Evolutionary conservation across 306 rosid genomes (phyloP).

Genomic region (Lotus japonicus): DNA sequence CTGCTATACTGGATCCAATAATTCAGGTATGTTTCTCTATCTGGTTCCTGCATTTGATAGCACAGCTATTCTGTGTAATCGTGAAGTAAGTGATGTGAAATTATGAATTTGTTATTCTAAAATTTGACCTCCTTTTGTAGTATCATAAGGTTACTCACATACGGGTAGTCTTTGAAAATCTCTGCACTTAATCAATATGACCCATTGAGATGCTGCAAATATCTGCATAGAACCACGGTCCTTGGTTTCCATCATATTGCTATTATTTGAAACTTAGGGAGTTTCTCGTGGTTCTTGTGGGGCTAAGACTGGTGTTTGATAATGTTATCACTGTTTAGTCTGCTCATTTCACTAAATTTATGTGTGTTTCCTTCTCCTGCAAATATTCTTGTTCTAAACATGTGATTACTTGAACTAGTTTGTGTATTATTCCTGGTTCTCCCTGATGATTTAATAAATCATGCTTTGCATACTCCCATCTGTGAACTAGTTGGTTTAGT

Average conservation of each 20-base stretch:
- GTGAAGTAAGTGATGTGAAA: background rate
- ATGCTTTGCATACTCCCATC: background rate
- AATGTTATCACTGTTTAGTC: background rate
- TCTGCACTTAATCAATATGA: background rate
- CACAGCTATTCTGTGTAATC: constrained; percentile 2
- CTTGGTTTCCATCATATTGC: constrained; percentile 14
- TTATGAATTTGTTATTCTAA: background rate
- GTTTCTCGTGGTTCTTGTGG: constrained; percentile 2
- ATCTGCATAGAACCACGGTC: background rate
- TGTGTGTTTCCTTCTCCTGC: background rate
- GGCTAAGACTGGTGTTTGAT: constrained; percentile 13
- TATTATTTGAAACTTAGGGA: background rate
- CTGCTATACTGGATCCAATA: constrained; percentile 89
- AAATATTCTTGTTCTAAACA: background rate
- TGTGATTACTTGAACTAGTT: constrained; percentile 3
- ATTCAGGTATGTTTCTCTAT: constrained; percentile 56
- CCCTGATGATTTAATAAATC: constrained; percentile 4
- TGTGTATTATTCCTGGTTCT: background rate
- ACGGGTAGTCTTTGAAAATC: background rate
- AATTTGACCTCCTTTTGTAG: constrained; percentile 7
- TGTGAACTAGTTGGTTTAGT: background rate
- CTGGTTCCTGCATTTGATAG: constrained; percentile 4
- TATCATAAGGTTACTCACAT: background rate
- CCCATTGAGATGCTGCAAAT: background rate
- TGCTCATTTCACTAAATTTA: background rate